Evolutionary conservation across 495 filamentous ascomycete species (phyloP), one percentile per base, ranked within the genome.

Genomic region (Aspergillus avenaceus): DNA sequence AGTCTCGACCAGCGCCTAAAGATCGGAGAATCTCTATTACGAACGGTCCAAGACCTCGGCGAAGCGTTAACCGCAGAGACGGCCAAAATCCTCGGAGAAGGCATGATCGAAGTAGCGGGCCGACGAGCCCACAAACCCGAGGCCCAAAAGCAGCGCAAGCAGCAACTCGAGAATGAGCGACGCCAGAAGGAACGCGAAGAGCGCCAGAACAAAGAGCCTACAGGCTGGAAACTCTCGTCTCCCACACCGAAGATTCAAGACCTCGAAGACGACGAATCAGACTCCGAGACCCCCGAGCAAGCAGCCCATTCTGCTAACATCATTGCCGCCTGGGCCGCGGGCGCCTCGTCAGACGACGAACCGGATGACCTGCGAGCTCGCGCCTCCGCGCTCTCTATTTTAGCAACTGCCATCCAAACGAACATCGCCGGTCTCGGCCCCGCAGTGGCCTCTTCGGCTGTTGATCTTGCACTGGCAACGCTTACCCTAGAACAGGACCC

Each of bases 291-390:
- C 2, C 66, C 76, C 3, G 71, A 76, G 31, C 75, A 80, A 53
- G 68, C 77, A 19, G 77, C 75, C 3, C 65, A 82, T 9, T 69
- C 86, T 0, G 76, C 77, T 13, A 77, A 78, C 40, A 88, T 95
- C 29, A 75, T 95, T 2, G 68, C 75, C 5, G 86, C 86, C 5
- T 96, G 90, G 90, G 80, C 84, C 45, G 76, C 77, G 34, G 85
- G 79, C 44, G 79, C 82, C 1, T 76, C 79, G 0, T 47, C 59
- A 5, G 70, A 74, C 41, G 61, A 66, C 19, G 64, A 73, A 21
- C 73, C 78, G 16, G 90, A 96, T 56, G 90, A 96, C 58, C 71
- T 92, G 2, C 77, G 90, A 12, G 76, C 91, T 29, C 82, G 90
- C 5, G 76, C 88, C 8, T 93, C 88, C 0, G 88, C 90, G 3